Evolutionary conservation across 352 stramenopile genomes (phyloP).

Genomic region (Pythium brachiatum): DNA sequence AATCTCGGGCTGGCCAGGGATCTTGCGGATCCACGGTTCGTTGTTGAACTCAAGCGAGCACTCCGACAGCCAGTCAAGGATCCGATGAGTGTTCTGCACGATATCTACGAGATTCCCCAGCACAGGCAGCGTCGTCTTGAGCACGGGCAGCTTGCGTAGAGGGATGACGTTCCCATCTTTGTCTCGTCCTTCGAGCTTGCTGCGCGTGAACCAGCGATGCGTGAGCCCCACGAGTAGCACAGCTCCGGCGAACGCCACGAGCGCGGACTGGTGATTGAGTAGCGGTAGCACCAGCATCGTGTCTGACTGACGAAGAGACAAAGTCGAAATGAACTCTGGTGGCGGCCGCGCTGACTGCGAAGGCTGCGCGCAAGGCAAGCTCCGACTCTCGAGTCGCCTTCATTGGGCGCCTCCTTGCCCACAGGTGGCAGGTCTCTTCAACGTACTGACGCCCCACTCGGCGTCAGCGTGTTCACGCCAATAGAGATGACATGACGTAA

Average conservation of each 20-base stretch:
- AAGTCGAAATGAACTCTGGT: too few species aligned
- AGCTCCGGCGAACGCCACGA: background rate
- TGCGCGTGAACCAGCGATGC: background rate
- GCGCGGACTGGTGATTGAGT: background rate
- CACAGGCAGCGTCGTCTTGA: background rate
- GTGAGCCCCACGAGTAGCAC: conserved; percentile 8
- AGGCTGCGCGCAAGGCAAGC: too few species aligned
- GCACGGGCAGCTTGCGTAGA: conserved; percentile 2
- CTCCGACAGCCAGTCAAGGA: conserved; percentile 5
- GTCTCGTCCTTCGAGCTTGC: background rate
- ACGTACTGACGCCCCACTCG: too few species aligned
- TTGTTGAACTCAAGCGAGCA: conserved; percentile 2
- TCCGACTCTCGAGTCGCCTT: too few species aligned
- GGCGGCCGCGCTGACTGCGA: too few species aligned
- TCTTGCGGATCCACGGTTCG: conserved; percentile 22
- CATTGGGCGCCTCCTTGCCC: too few species aligned
- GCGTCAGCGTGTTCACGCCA: too few species aligned
- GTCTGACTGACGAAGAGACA: too few species aligned
- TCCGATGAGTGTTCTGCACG: background rate
- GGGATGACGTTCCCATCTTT: conserved; percentile 1
- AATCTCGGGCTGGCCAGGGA: conserved; percentile 13
- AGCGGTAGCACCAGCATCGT: background rate
- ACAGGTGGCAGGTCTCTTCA: too few species aligned
- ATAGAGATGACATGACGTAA: too few species aligned
- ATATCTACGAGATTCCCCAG: conserved; percentile 3